Percentiles rank a stretch among this genome's conserved stretches.
phyloP scores from a whole-genome alignment of 345 rosid species.

The Moricandia arvensis region DNA sequence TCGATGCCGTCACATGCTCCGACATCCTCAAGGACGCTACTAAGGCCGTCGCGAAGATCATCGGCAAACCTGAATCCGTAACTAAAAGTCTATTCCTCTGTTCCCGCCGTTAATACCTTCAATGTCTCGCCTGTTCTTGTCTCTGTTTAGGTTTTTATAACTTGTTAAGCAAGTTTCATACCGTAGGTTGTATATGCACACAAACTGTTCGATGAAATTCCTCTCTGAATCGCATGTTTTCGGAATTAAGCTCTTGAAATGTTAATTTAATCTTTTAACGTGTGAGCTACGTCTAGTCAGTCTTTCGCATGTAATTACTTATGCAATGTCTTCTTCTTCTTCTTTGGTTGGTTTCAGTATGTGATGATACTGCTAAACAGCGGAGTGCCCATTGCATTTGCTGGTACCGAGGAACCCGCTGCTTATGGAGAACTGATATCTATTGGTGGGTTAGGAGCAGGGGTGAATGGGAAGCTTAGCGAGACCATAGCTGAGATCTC shows the following conservation, averaged over 20 bases:
- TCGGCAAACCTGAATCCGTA: constrained; percentile 97
- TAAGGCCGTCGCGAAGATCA: constrained; percentile 75
- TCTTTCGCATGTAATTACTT: background rate
- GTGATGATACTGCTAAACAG: constrained; percentile 87
- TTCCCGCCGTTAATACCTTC: background rate
- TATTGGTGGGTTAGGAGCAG: constrained; percentile 72
- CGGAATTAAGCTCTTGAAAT: background rate
- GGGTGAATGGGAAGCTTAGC: constrained; percentile 76
- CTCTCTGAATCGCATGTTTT: background rate
- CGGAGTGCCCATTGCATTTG: constrained; percentile 87
- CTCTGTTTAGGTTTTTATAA: background rate
- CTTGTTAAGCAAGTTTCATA: background rate
- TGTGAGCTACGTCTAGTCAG: background rate
- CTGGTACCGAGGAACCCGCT: constrained; percentile 85
- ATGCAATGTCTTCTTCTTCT: background rate
- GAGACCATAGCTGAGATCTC: constrained; percentile 76
- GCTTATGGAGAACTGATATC: constrained; percentile 90
- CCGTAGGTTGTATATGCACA: background rate
- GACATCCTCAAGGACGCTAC: constrained; percentile 95
- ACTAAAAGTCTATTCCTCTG: background rate
- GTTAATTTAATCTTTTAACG: too few relatives aligned
- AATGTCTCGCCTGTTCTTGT: background rate
- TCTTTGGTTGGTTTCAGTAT: constrained; percentile 45
- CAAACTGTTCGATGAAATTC: constrained; percentile 13
- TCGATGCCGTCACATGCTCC: constrained; percentile 75